Evolutionary conservation across 257 asterid species (phyloP).

Genomic region (Nicotiana sylvestris): DNA sequence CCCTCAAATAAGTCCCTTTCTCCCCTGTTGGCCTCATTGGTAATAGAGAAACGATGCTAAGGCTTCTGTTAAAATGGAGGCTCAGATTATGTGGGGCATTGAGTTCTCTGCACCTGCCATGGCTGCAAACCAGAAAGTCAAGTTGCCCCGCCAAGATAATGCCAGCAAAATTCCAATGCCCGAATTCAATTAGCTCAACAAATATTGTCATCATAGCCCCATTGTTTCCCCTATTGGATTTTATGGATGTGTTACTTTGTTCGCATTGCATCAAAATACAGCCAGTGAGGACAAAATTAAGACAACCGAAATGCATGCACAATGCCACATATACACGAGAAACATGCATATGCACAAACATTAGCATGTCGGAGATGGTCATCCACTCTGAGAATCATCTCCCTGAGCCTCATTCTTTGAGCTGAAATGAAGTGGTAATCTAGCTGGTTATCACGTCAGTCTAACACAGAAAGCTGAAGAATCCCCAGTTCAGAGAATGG

Average conservation of each 20-base stretch:
- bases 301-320: background rate
- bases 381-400: background rate
- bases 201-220: background rate
- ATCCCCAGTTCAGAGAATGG: no score
- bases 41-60: background rate
- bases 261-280: background rate
- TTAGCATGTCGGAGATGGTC: background rate
- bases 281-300: background rate
- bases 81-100: constrained; percentile 4
- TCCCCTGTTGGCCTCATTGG: constrained; percentile 12
- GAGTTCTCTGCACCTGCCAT: constrained; percentile 3
- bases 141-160: constrained; percentile 4
- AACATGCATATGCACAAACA: background rate
- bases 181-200: background rate
- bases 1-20: background rate
- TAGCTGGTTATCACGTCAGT: no score
- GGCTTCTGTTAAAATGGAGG: constrained; percentile 1
- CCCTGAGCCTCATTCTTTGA: background rate
- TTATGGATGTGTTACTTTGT: no score
- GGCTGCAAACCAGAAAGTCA: background rate
- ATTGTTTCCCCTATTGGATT: background rate
- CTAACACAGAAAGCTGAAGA: background rate
- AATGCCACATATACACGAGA: background rate
- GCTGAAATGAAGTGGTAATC: background rate
- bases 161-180: background rate